Evolutionary conservation across 371 early-diverging fungal species (phyloP).

Genomic region (Mucor irregularis): DNA sequence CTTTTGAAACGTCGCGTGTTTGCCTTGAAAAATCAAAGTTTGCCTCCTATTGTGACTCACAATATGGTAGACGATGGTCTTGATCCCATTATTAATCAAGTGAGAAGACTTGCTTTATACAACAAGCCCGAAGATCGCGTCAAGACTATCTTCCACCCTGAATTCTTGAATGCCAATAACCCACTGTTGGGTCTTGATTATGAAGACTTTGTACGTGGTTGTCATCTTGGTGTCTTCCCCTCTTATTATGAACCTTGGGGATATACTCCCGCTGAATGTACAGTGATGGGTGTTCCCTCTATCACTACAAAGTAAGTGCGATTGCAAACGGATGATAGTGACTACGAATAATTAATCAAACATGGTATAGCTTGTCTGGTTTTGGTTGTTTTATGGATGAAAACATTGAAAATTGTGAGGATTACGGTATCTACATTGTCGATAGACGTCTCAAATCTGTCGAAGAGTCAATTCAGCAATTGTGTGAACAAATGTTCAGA

Average conservation of each 20-base stretch:
- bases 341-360: not conserved
- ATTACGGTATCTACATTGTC: constrained; percentile 97
- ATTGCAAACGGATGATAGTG: too few species aligned
- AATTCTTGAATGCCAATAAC: constrained; percentile 93
- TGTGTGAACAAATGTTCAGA: constrained; percentile 85
- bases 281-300: constrained; percentile 98
- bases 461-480: constrained; percentile 91
- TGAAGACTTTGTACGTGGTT: constrained; percentile 97
- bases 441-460: constrained; percentile 91
- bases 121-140: constrained; percentile 91
- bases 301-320: constrained; percentile 90
- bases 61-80: constrained; percentile 89
- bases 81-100: constrained; percentile 84
- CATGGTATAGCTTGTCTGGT: constrained; percentile 69
- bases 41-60: constrained; percentile 96
- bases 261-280: constrained; percentile 97
- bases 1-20: constrained; percentile 90
- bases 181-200: constrained; percentile 92
- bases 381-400: constrained; percentile 99
- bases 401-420: constrained; percentile 89
- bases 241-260: constrained; percentile 98
- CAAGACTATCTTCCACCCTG: constrained; percentile 97
- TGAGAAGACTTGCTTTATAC: constrained; percentile 83
- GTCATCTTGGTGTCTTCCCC: constrained; percentile 96
- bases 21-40: constrained; percentile 81